Evolutionary conservation across 208 protist species (phyloP).

Genomic region (Vickermania spadyakhi): DNA sequence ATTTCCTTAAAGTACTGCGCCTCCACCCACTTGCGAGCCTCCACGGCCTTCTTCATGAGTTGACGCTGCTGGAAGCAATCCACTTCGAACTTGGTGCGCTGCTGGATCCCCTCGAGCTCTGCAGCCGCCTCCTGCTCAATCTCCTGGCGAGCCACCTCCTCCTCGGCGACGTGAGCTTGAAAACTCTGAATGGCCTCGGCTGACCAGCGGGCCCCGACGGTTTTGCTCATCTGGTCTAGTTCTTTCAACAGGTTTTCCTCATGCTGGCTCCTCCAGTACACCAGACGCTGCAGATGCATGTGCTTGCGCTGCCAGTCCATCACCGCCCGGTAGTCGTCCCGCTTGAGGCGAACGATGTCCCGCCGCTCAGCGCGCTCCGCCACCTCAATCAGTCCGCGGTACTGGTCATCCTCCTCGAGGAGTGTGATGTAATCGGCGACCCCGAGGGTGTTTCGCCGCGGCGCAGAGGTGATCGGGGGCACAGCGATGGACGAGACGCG

Average conservation of each 20-base stretch:
- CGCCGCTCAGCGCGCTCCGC: conserved; percentile 24
- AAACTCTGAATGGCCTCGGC: background rate
- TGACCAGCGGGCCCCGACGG: background rate
- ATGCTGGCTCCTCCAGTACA: conserved; percentile 58
- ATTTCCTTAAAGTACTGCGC: background rate
- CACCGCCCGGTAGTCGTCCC: conserved; percentile 33
- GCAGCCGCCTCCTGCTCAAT: conserved; percentile 26
- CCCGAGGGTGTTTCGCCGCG: conserved; percentile 42
- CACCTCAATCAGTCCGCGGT: conserved; percentile 20
- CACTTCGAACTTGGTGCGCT: conserved; percentile 10
- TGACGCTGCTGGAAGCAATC: background rate
- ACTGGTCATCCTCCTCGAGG: conserved; percentile 35
- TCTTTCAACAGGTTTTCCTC: conserved; percentile 23
- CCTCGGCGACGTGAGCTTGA: conserved; percentile 7
- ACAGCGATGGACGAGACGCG: background rate
- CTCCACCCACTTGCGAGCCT: background rate
- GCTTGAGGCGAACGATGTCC: conserved; percentile 18
- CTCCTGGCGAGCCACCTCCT: conserved; percentile 13
- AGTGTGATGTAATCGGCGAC: conserved; percentile 47
- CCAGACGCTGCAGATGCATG: conserved; percentile 68
- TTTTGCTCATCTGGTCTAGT: conserved; percentile 7
- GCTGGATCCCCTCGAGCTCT: conserved; percentile 6
- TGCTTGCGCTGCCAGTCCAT: conserved; percentile 47
- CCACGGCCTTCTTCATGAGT: background rate
- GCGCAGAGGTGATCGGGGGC: conserved; percentile 6